phyloP scores from a whole-genome alignment of 352 stramenopile species.

The Globisporangium cederbergense region DNA sequence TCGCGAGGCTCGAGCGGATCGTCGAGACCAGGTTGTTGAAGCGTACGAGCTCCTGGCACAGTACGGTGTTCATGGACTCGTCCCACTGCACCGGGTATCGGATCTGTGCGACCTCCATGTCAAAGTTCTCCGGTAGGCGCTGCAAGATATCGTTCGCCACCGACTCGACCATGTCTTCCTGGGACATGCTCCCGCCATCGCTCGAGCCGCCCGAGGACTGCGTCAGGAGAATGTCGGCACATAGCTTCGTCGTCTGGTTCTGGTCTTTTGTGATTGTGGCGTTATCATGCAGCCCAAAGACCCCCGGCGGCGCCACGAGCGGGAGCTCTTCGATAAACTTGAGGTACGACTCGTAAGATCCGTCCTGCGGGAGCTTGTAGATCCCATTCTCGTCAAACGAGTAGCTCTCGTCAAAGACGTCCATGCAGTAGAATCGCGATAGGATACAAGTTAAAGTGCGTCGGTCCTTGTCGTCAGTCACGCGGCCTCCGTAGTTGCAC shows the following conservation, averaged over 20 bases:
- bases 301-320: constrained; percentile 82
- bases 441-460: constrained; percentile 72
- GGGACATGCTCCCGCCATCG: constrained; percentile 61
- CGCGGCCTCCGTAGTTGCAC: constrained; percentile 84
- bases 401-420: constrained; percentile 60
- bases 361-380: constrained; percentile 76
- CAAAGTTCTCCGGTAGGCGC: constrained; percentile 87
- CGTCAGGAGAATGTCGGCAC: constrained; percentile 90
- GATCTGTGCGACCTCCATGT: constrained; percentile 92
- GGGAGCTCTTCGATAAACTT: constrained; percentile 87
- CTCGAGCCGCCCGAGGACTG: constrained; percentile 74
- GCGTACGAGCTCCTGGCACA: constrained; percentile 91
- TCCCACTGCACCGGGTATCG: constrained; percentile 91
- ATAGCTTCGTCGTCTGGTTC: constrained; percentile 93
- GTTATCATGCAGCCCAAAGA: constrained; percentile 94
- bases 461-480: constrained; percentile 85
- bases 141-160: constrained; percentile 87
- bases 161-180: constrained; percentile 87
- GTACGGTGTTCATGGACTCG: constrained; percentile 93
- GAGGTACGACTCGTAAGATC: constrained; percentile 71
- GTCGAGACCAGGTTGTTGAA: constrained; percentile 93
- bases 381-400: constrained; percentile 63
- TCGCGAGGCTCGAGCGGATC: constrained; percentile 82
- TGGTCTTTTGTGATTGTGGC: constrained; percentile 94
- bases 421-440: constrained; percentile 69